Evolutionary conservation across 2,329 filamentous ascomycete species (phyloP), one percentile per base, ranked within the genome.

Genomic region (Cryphonectria japonica): DNA sequence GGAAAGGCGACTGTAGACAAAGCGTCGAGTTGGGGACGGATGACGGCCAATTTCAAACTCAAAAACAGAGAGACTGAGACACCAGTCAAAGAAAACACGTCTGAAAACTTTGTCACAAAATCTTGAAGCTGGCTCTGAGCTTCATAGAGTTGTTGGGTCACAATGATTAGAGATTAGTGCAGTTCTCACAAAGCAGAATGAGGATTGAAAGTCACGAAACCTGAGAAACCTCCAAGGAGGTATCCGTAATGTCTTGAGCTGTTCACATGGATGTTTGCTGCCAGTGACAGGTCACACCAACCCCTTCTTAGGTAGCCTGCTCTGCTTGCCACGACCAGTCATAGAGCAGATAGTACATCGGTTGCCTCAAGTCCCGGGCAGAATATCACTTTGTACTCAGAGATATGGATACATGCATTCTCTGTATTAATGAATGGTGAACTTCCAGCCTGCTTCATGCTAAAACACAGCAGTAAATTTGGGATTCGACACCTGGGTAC

Each of bases 271-370:
- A 14, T 62, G 69, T 70, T 70, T 70, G 67, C 66, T 71, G 69
- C 73, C 73, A 43, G 34, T 70, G 63, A 67, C 59, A 68, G 60
- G 69, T 69, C 62, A 46, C 60, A 69, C 69, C 41, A 65, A 19
- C 64, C 34, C 41, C 43, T 41, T 66, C 46, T 26, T 26, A 26
- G 26, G 26, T 46, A 63, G 50, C 66, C n/a, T 32, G 37, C 43
- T 50, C 43, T 9, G 22, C 7, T 50, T n/a, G 22, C 46, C 19
- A 50, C 8, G 2, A 50, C n/a, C 46, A 22, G n/a, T 2, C 8
- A 2, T 19, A 22, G 32, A 26, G 59, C n/a, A 29, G n/a, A 11
- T 13, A 41, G 13, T 4, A n/a, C 22, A 50, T 37, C 16, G 26
- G 46, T 37, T 13, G 34, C 52, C 43, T 14, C 6, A 19, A 9